A percentile compares a stretch with the other conserved stretches of the same genome.
phyloP scores from a whole-genome alignment of 306 rosid genomes.

The Cercis canadensis region DNA sequence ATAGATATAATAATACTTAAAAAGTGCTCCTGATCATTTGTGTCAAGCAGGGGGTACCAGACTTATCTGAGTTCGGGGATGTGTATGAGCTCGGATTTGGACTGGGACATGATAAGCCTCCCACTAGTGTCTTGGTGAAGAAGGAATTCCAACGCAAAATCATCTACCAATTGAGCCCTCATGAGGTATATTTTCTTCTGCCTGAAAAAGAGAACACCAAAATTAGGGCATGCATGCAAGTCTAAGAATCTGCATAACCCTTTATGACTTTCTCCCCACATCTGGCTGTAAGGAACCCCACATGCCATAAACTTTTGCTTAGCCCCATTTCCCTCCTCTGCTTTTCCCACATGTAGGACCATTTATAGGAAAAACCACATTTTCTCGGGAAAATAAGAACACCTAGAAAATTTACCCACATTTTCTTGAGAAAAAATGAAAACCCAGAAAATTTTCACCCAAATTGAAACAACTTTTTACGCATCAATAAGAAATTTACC shows the following conservation, averaged over 20 bases:
- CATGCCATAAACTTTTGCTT: conserved; percentile 27
- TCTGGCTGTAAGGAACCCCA: conserved; percentile 39
- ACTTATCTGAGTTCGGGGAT: conserved; percentile 81
- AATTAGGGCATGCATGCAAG: conserved; percentile 30
- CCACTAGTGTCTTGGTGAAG: conserved; percentile 79
- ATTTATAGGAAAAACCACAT: conserved; percentile 4
- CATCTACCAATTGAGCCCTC: conserved; percentile 70
- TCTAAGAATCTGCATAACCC: background rate
- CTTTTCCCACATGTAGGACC: conserved; percentile 51
- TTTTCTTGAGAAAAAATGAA: background rate
- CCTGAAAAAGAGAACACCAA: background rate
- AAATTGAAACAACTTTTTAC: background rate
- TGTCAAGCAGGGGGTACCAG: conserved; percentile 73
- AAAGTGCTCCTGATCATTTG: conserved; percentile 14
- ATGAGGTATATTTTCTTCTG: conserved; percentile 56
- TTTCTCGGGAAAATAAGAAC: background rate
- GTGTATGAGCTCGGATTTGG: conserved; percentile 75
- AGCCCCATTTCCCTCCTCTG: conserved; percentile 34
- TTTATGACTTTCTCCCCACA: conserved; percentile 23
- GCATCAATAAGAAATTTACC: background rate
- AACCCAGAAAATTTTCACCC: background rate
- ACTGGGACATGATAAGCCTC: conserved; percentile 73
- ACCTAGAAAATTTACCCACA: background rate
- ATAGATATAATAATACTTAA: conserved; percentile 13
- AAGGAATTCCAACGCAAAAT: conserved; percentile 81